Evolutionary conservation across 179 eudicot genomes (phyloP), one percentile per base, ranked within the genome.

Genomic region (Beta corolliflora): DNA sequence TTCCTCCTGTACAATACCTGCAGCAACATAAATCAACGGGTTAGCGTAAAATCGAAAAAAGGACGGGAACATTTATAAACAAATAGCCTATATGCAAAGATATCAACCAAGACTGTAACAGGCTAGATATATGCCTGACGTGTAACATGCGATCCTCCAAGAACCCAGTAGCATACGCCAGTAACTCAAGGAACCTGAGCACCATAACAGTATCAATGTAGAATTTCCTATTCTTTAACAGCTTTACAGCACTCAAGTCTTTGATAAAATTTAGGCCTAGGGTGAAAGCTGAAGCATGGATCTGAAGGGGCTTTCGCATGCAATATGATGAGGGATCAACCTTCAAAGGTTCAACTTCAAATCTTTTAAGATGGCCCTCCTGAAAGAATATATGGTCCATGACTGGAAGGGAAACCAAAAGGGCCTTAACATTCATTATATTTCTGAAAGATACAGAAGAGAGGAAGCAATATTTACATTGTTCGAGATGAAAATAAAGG

Each of bases 1-100:
- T 95, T 89, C 99, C 99, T 80, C 98, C 99, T 3, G 98, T 95
- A 81, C 99, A 95, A 87, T 95, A 95, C 98, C 98, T 95, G 88
- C 75, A 80, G 60, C 65, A 36, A 36, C 41, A 80, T 52, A 71
- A 53, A 81, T 19, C 67, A 84, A 81, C 14, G 59, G 48, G 48
- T 72, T 41, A 78, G 71, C 66, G 70, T 9, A 44, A n/a, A 25
- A 66, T 11, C 5, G 61, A 71, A 63, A 56, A n/a, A 72, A 11
- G 14, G 5, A 69, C 55, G 7, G 21, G 46, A 54, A 63, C 10
- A 23, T 10, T 48, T 56, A 44, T 25, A 16, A 6, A 25, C 46
- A 74, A 69, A 70, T 29, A 59, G 5, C 15, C 15, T 50, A 29
- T 21, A 56, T 3, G 41, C 41, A 36, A 36, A 63, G 21, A 46